Conservation (phyloP, 1,139 yeast genomes). For the Meyerozyma sp. region DNA sequence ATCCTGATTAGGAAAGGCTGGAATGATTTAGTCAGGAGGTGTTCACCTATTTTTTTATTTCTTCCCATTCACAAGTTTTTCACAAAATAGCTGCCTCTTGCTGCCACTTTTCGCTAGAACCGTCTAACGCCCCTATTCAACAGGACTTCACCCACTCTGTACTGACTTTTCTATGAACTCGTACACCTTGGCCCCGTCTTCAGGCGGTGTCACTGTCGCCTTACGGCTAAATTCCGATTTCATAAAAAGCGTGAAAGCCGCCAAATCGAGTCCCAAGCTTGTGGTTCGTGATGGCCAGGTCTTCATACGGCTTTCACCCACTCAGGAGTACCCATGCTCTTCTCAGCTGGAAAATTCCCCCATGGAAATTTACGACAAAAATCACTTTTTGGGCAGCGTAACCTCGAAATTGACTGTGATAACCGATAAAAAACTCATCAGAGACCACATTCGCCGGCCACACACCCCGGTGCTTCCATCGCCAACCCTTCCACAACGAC, state of each 20-base stretch:
- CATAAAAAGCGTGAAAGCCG: background rate
- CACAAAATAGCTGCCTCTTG: background rate
- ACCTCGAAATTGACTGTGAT: constrained; percentile 9
- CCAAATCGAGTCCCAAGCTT: constrained; percentile 6
- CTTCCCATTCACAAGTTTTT: background rate
- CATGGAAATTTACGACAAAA: constrained; percentile 7
- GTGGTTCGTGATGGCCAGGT: constrained; percentile 10
- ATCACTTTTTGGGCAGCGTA: constrained; percentile 9
- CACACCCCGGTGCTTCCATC: background rate
- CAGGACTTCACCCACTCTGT: too few relatives aligned
- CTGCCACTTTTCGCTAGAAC: too few relatives aligned
- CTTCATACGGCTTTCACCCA: constrained; percentile 8
- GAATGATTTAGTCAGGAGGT: background rate
- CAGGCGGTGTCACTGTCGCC: background rate
- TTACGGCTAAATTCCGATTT: background rate
- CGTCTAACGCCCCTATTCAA: too few relatives aligned
- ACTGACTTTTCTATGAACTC: background rate
- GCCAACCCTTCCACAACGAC: constrained; percentile 2
- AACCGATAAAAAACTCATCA: constrained; percentile 10
- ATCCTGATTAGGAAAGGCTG: background rate
- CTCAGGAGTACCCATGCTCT: constrained; percentile 9
- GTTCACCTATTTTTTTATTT: background rate
- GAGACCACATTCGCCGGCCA: constrained; percentile 3
- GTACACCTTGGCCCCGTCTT: background rate
- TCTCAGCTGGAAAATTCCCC: constrained; percentile 9